Evolutionary conservation across 768 basidiomycete genomes (phyloP), one percentile per base, ranked within the genome.

Genomic region (Xerocomellus intermedius): DNA sequence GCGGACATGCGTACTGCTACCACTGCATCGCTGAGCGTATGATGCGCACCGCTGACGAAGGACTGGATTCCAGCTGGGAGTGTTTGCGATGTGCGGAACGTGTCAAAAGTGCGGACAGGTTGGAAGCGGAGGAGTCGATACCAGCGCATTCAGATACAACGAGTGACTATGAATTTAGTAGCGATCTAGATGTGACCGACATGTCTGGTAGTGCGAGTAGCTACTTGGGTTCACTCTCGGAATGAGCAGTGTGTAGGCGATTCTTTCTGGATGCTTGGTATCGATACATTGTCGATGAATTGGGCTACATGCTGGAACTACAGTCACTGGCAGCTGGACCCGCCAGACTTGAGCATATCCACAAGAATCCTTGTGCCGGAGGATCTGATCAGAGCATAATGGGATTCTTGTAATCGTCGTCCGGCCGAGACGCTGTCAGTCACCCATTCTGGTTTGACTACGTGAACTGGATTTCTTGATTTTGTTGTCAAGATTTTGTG

Each of bases 1-100:
- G 91, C 58, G 87, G 84, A 8, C 93, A 97, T 66, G 69, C 82
- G 14, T 99, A 95, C 73, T 98, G 97, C 73, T 99, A 98, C 70
- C 86, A 88, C 62, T 99, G 97, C 72, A 78, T 98, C 39, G 82
- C 91, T 14, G 89, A 91, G 65, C 84, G 85, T 57, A 82, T 98
- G 75, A 79, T 91, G 64, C 84, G 81, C 35, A 80, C 80, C 6
- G 84, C 82, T 5, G 87, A 88, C 56, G 90, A 88, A 35, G 82
- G 76, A 22, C 48, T 68, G 21, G 72, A 79, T 33, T 65, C 73
- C 47, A 78, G 79, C 21, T 96, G 94, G 94, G 83, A 85, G 58
- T 98, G 94, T 72, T 69, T 96, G 52, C 78, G 94, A 48, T 98
- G 94, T 66, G 80, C 79, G 7, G 81, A 84, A 56, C 73, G 69